Base-by-base conservation (phyloP, 2,329 filamentous ascomycete species). In the Chaetothyriales sp. region DNA sequence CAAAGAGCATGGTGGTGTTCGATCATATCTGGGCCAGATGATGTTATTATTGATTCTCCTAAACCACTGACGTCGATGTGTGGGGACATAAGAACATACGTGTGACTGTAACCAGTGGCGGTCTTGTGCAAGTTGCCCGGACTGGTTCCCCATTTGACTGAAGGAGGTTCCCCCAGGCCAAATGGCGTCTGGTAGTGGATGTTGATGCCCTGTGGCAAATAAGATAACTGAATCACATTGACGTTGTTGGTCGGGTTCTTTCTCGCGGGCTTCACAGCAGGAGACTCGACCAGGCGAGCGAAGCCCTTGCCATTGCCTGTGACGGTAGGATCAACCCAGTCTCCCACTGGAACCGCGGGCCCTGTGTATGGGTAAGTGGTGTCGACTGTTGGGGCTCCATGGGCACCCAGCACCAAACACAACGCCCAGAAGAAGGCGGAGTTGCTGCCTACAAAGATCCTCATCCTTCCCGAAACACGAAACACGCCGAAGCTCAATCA, bases 171-270 rank as follows among this genome's bases (percentile, higher is more conserved):
- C 13, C 69, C 71, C n/a, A 77, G 62, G 5, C 74, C 74, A 56
- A 76, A 77, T 0, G 74, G 73, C 0, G 74, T 77, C 63, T 77
- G 74, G 60, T 69, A 77, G 62, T 77, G 74, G 51, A 77, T 68
- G 59, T 74, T 74, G 60, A 77, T 71, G 33, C 74, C 74, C 48
- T 66, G 61, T 1, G 73, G 73, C 2, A 75, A 54, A 54, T 75
- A 77, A 1, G 73, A 66, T 52, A 74, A 56, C 4, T 69, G 69
- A 51, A 77, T 73, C 40, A 77, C 74, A 55, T 77, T 77, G 61
- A 77, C 61, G 50, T 77, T 77, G 65, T 77, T 77, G 43, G 65
- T 71, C 5, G 73, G 70, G 46, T 72, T 69, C 8, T 56, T 54
- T 5, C 60, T 64, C 22, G 63, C 63, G 3, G 74, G 74, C 56